Conservation (phyloP, 2,329 filamentous ascomycete species). For the Ploettnerulaceae sp. region DNA sequence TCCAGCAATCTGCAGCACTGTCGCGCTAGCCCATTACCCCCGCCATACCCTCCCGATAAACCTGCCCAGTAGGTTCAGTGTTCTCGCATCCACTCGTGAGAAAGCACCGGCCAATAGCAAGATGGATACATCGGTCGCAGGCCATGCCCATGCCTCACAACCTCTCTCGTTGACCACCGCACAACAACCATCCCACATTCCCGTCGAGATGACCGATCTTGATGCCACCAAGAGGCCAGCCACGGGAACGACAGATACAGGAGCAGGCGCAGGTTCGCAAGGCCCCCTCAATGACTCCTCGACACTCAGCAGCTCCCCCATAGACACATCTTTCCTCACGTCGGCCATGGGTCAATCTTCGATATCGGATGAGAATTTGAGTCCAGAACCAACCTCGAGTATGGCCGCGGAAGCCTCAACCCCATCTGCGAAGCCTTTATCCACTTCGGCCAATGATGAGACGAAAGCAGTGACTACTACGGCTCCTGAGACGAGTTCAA, state of each 20-base stretch:
- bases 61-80: constrained; percentile 2
- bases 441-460: constrained; percentile 7
- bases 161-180: constrained; percentile 14
- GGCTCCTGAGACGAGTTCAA: constrained; percentile 10
- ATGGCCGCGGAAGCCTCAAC: background rate
- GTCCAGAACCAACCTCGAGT: background rate
- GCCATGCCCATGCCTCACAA: constrained; percentile 11
- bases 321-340: constrained; percentile 16
- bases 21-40: constrained; percentile 5
- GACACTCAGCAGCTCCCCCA: constrained; percentile 24
- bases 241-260: background rate
- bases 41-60: background rate
- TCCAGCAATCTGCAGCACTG: constrained; percentile 3
- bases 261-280: constrained; percentile 22
- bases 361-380: constrained; percentile 7
- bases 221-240: constrained; percentile 19
- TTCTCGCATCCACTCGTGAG: constrained; percentile 8
- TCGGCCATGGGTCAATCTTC: constrained; percentile 7
- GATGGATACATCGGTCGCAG: constrained; percentile 15
- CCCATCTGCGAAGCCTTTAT: constrained; percentile 11
- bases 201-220: constrained; percentile 28
- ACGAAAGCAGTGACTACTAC: constrained; percentile 2
- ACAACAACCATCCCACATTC: constrained; percentile 12
- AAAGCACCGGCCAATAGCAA: constrained; percentile 24
- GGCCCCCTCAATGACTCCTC: constrained; percentile 26